phyloP scores from a whole-genome alignment of 1,284 basidiomycete genomes.

The Ustilago loliicola region DNA sequence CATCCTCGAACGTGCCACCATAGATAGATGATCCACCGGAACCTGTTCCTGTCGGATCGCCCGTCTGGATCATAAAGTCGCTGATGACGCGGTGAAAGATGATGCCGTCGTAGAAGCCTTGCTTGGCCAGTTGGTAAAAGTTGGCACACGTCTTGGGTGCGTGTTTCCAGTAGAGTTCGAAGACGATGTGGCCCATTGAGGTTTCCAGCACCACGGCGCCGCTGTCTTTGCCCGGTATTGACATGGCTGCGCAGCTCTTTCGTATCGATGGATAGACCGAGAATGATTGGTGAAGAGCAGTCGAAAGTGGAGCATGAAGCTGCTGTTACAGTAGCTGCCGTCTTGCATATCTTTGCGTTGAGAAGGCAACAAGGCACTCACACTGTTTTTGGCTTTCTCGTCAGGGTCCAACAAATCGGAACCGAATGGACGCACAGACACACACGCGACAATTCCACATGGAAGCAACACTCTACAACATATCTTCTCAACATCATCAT shows the following conservation, averaged over 20 bases:
- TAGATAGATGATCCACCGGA: conserved; percentile 81
- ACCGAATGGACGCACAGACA: conserved; percentile 42
- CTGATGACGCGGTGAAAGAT: conserved; percentile 98
- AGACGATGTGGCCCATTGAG: conserved; percentile 59
- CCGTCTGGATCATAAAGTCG: conserved; percentile 99
- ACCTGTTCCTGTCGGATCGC: conserved; percentile 95
- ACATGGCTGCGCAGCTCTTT: conserved; percentile 23
- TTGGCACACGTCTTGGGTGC: conserved; percentile 65
- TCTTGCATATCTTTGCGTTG: background rate
- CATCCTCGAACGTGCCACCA: conserved; percentile 85
- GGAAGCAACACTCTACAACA: background rate
- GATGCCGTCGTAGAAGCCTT: conserved; percentile 72
- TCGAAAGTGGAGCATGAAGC: background rate
- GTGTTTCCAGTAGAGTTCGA: conserved; percentile 67
- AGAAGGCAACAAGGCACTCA: background rate
- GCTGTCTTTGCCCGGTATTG: conserved; percentile 41
- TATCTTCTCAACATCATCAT: conserved; percentile 12
- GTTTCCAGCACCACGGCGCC: conserved; percentile 63
- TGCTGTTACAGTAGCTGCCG: background rate
- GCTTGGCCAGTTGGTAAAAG: conserved; percentile 64
- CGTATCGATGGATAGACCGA: background rate
- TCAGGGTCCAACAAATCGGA: conserved; percentile 39
- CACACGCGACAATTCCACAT: background rate
- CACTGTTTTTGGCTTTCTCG: background rate
- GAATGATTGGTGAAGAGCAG: conserved; percentile 9